phyloP scores from a whole-genome alignment of 2,329 filamentous ascomycete species.

The Exophiala dermatitidis region DNA sequence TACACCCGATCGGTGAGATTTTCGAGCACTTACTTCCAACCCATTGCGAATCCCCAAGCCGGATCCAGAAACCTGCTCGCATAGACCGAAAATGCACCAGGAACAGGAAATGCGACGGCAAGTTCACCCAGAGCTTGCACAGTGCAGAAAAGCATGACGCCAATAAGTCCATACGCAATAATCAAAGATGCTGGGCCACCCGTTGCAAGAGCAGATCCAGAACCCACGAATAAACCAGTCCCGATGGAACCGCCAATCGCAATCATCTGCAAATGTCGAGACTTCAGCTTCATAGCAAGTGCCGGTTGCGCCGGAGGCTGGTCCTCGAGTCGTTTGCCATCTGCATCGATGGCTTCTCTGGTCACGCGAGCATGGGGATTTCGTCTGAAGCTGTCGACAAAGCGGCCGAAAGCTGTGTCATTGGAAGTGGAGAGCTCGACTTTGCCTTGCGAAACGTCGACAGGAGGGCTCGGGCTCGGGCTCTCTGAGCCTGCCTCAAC shows the following conservation, averaged over 20 bases:
- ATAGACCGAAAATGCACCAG: conserved; percentile 84
- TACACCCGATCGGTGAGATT: neutral
- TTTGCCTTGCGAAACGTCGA: conserved; percentile 9
- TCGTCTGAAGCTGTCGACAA: conserved; percentile 40
- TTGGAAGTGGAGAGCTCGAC: conserved; percentile 16
- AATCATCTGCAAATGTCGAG: conserved; percentile 70
- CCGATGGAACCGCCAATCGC: conserved; percentile 25
- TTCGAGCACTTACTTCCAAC: conserved; percentile 64
- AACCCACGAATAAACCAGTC: conserved; percentile 48
- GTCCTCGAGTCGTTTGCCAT: conserved; percentile 55
- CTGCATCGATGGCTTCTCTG: conserved; percentile 39
- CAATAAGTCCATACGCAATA: conserved; percentile 70
- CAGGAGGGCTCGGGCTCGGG: conserved; percentile 2
- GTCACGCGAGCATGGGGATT: conserved; percentile 39
- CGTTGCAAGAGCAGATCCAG: conserved; percentile 59
- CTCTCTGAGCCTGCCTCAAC: conserved; percentile 8
- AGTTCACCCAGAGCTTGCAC: conserved; percentile 87
- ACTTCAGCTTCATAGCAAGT: conserved; percentile 72
- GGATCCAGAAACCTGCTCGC: conserved; percentile 90
- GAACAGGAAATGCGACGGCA: conserved; percentile 79
- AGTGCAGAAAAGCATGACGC: conserved; percentile 81
- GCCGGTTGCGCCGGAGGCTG: conserved; percentile 60
- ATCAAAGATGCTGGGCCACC: conserved; percentile 73
- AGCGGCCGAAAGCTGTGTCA: conserved; percentile 26
- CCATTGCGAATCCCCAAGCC: conserved; percentile 61